Evolutionary conservation across 202 grass and related monocot genomes (phyloP), one percentile per base, ranked within the genome.

Genomic region (Panicum virgatum): DNA sequence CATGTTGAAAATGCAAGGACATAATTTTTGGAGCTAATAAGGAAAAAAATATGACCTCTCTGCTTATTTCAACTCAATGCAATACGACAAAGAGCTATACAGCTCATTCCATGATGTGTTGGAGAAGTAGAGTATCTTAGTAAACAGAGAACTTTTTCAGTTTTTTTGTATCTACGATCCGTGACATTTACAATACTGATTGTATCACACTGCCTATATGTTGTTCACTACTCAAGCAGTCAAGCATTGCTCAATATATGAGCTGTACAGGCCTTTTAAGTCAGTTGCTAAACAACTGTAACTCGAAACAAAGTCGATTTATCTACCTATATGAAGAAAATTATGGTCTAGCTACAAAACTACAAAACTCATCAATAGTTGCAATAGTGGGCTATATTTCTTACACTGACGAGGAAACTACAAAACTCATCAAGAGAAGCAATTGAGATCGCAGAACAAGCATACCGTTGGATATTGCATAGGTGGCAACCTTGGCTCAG

Each of bases 391-490:
- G 20, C 47, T 25, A 15, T 65, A 19, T 14, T 53, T 84, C 36
- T 63, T 56, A 54, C 62, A 25, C 25, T 38, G 26, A 70, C 16
- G 42, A 40, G 81, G 39, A 38, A 30, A 64, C 13, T 50, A 45
- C n/a, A 63, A 50, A 75, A 38, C 16, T 34, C 40, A 50, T 48
- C 36, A 79, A 32, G 38, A 70, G n/a, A 76, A 76, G 32, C 39
- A 82, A 78, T 73, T 59, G 29, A 53, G 6, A 61, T 25, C 38
- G 22, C 68, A 74, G 69, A 44, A 61, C 23, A 20, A 64, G 43
- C 14, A 78, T 88, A 96, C 96, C 48, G 43, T 90, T 75, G 93
- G 96, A 66, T 99, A 99, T 26, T 92, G 68, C 29, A 96, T 83
- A 78, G 96, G 93, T 59, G 96, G 96, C 85, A 99, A 68, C 67